These are phyloP conservation scores for Fusarium penzigii DNA, from an alignment of 2,329 filamentous ascomycete species.

Conservation along the genomic window DNA sequence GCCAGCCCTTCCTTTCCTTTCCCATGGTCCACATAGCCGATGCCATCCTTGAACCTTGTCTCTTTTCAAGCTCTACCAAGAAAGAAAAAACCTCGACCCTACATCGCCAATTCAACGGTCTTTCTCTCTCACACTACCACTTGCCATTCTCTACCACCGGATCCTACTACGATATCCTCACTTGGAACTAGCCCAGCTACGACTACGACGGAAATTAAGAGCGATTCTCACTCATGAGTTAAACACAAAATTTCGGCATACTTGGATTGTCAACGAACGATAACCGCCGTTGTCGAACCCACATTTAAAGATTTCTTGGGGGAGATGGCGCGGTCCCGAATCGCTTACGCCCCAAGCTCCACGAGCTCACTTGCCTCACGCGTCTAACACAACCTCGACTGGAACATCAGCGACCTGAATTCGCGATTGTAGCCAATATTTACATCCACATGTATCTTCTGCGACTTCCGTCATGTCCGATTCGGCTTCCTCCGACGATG, in stretches of 20 bases:
- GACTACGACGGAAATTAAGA: too few species aligned
- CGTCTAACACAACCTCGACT: neutral
- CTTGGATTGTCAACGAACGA: too few species aligned
- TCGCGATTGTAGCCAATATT: neutral
- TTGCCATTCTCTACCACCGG: too few species aligned
- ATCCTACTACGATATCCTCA: too few species aligned
- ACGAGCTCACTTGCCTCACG: neutral
- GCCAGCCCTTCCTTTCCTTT: too few species aligned
- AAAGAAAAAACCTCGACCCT: neutral
- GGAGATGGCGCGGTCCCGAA: neutral
- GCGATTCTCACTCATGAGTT: too few species aligned
- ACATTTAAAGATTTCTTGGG: neutral
- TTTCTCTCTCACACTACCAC: neutral
- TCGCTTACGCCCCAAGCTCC: neutral
- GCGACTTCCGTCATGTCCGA: slow-evolving; percentile 28
- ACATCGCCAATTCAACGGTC: neutral
- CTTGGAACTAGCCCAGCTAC: too few species aligned
- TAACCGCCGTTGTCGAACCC: neutral
- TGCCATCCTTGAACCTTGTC: neutral
- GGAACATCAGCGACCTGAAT: slow-evolving; percentile 12
- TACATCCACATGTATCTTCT: slow-evolving; percentile 22
- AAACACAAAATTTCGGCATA: too few species aligned
- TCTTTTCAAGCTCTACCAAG: neutral
- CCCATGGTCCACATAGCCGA: neutral
- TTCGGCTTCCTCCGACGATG: slow-evolving; percentile 26